phyloP scores from a whole-genome alignment of 192 early-diverging fungal genomes.

The Linnemannia schmuckeri region DNA sequence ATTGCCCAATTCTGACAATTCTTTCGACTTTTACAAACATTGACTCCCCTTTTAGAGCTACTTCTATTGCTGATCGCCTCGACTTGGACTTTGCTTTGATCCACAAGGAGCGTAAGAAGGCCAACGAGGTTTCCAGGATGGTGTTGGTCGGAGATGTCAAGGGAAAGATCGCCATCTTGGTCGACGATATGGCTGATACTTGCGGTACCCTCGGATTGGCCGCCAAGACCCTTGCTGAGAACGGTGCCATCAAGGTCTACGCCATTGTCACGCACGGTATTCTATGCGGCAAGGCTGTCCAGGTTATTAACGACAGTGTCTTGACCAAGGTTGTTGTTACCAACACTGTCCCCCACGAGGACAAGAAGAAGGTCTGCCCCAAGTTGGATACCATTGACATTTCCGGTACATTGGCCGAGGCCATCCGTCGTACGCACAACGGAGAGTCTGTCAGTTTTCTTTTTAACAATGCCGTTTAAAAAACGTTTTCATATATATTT shows the following conservation, averaged over 20 bases:
- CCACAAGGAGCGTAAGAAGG: slow-evolving; percentile 96
- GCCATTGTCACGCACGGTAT: slow-evolving; percentile 97
- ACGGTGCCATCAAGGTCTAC: slow-evolving; percentile 93
- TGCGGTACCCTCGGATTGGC: slow-evolving; percentile 92
- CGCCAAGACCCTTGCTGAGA: slow-evolving; percentile 88
- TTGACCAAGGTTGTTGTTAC: slow-evolving; percentile 84
- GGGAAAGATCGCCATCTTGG: slow-evolving; percentile 91
- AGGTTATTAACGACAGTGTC: slow-evolving; percentile 84
- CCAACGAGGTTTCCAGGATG: slow-evolving; percentile 92
- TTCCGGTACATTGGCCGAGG: slow-evolving; percentile 84
- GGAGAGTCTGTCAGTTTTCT: slow-evolving; percentile 94
- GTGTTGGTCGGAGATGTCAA: slow-evolving; percentile 95
- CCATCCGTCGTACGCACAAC: slow-evolving; percentile 95
- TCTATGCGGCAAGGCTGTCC: slow-evolving; percentile 92
- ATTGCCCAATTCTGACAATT: slow-evolving; percentile 6
- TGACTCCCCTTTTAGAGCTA: slow-evolving; percentile 60
- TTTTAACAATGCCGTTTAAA: slow-evolving; percentile 68
- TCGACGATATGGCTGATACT: slow-evolving; percentile 99
- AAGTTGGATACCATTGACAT: slow-evolving; percentile 89
- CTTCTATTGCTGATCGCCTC: slow-evolving; percentile 91
- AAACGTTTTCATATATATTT: not conserved
- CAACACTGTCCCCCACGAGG: slow-evolving; percentile 87
- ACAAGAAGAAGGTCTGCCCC: slow-evolving; percentile 82
- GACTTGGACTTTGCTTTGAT: slow-evolving; percentile 96
- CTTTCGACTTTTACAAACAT: not conserved